Evolutionary conservation across 495 filamentous ascomycete species (phyloP).

Genomic region (Neurospora sp.): DNA sequence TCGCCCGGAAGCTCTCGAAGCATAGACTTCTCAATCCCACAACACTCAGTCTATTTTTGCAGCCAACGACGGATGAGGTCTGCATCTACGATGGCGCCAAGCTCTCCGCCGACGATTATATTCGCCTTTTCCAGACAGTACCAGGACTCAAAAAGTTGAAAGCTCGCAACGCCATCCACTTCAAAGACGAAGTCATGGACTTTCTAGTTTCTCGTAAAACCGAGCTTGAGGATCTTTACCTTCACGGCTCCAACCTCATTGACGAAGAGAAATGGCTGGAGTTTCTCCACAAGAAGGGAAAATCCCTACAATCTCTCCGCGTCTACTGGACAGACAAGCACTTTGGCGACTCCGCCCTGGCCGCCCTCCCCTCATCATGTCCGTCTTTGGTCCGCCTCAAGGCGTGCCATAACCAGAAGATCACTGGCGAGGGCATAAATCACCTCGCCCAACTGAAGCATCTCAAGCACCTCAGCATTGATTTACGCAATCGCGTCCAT

Average conservation of each 20-base stretch:
- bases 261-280: constrained; percentile 59
- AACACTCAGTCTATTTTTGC: constrained; percentile 71
- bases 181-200: constrained; percentile 72
- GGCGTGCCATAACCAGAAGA: constrained; percentile 46
- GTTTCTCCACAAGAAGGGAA: constrained; percentile 52
- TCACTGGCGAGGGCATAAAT: constrained; percentile 35
- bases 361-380: constrained; percentile 45
- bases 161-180: constrained; percentile 70
- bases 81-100: constrained; percentile 71
- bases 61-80: constrained; percentile 53
- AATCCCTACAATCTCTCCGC: constrained; percentile 53
- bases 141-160: constrained; percentile 58
- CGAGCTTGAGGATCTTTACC: constrained; percentile 48
- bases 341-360: constrained; percentile 43
- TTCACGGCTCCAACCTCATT: constrained; percentile 73
- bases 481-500: constrained; percentile 46
- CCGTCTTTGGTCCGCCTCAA: constrained; percentile 62
- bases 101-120: constrained; percentile 63
- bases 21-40: constrained; percentile 57
- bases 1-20: constrained; percentile 75
- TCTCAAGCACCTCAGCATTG: constrained; percentile 65
- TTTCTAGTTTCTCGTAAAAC: constrained; percentile 64
- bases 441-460: constrained; percentile 44
- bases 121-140: constrained; percentile 68
- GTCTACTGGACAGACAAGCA: constrained; percentile 65